Percentiles rank a stretch among this genome's conserved stretches.
phyloP scores from a whole-genome alignment of 1,284 basidiomycete genomes.

The Gomphus sp. region DNA sequence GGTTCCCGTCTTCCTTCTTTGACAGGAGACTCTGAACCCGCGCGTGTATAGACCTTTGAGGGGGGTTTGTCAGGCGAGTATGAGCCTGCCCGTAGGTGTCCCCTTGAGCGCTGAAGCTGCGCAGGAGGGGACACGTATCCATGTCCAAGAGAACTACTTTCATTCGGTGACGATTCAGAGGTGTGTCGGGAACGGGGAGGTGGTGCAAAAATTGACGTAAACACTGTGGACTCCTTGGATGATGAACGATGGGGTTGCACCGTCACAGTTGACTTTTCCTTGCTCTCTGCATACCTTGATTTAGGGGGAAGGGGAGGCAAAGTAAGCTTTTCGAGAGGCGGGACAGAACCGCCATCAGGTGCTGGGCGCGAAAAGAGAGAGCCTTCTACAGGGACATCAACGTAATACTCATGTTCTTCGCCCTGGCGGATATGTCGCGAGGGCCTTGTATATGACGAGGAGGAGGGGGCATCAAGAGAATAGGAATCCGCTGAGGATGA shows the following conservation, averaged over 20 bases:
- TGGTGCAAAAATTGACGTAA: slow-evolving; percentile 3
- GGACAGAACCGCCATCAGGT: not conserved
- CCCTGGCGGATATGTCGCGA: not conserved
- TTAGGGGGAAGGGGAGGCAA: slow-evolving; percentile 5
- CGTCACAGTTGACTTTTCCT: not conserved
- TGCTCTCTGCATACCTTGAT: not conserved
- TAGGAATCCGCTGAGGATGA: not conserved
- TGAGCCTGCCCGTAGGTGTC: not conserved
- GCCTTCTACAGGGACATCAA: slow-evolving; percentile 8
- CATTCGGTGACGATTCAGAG: slow-evolving; percentile 6
- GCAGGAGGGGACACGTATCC: not conserved
- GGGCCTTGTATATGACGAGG: not conserved
- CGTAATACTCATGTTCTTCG: slow-evolving; percentile 3
- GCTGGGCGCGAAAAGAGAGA: not conserved
- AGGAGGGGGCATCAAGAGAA: not conserved
- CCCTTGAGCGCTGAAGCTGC: not conserved
- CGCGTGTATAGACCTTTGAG: not conserved
- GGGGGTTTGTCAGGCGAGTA: slow-evolving; percentile 6
- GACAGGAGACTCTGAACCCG: slow-evolving; percentile 6
- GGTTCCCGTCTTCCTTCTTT: not conserved
- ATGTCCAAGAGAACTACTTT: slow-evolving; percentile 4
- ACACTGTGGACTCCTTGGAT: slow-evolving; percentile 2
- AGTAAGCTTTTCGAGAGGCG: slow-evolving; percentile 9
- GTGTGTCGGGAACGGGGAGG: not conserved
- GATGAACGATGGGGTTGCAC: not conserved